Base-by-base conservation (phyloP, 169 alveolate species). In the Plasmodium inui region DNA sequence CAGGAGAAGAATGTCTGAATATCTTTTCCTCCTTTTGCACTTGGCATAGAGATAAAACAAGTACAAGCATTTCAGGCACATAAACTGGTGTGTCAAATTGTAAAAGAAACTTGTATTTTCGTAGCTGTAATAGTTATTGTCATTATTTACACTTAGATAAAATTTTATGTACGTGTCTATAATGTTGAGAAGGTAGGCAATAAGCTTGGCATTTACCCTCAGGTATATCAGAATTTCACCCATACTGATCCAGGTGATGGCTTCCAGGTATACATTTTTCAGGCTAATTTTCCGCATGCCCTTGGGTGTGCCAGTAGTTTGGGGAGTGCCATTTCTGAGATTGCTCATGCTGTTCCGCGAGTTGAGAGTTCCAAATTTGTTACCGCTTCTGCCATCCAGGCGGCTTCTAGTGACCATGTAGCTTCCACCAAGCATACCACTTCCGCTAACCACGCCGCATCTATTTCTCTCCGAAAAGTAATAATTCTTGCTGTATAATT, bases 51-150 rank as follows among this genome's bases (percentile, higher is more conserved):
- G 72, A 71, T 89, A 89, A 89, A 89, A 89, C 44, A 89, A 46
- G 55, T 79, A 89, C 41, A 89, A 70, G 55, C 90, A 89, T 79
- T 89, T 89, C 19, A 89, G 30, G 53, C 94, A 89, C 94, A 89
- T 89, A 30, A 89, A 89, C 14, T 89, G 89, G 26, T 89, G 94
- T 0, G 94, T 89, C 37, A 89, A 79, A 79, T 89, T 89, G 73
- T 89, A 89, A 44, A 79, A 89, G 50, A 89, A 89, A 10, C 37
- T 79, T 22, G 55, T 79, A 79, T 89, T 89, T 8, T 89, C 94
- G 32, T 34, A 61, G 39, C 71, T 89, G 32, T 89, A 89, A 57
- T 79, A 57, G 71, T 89, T 89, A 26, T 19, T 79, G 50, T 89
- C 82, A 39, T 79, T 89, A 79, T 89, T 89, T 80, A 89, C 34